Conservation (phyloP, 768 basidiomycete species). For the Agrocybe chaxingu region DNA sequence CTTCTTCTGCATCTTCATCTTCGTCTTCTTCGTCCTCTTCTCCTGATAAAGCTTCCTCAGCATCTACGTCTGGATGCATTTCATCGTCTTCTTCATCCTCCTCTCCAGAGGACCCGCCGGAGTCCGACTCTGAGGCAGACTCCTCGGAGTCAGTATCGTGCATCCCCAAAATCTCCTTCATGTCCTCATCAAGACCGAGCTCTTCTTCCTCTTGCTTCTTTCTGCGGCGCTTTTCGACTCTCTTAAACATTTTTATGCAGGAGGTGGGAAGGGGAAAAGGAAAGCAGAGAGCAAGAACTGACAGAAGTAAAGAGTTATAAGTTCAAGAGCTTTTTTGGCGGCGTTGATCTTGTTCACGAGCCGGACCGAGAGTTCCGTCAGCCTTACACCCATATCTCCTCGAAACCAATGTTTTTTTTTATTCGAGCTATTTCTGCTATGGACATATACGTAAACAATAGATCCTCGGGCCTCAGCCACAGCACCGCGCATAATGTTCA, state of each 20-base stretch:
- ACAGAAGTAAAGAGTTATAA: not conserved
- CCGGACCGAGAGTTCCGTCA: no score
- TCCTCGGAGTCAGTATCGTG: constrained; percentile 78
- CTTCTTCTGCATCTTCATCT: constrained; percentile 29
- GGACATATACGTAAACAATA: no score
- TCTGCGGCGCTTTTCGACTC: constrained; percentile 63
- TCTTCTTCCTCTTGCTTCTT: constrained; percentile 63
- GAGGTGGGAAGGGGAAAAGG: not conserved
- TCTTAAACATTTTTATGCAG: constrained; percentile 65
- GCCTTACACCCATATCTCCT: no score
- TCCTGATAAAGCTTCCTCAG: constrained; percentile 25
- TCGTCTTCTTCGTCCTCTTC: constrained; percentile 20
- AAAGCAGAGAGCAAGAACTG: no score
- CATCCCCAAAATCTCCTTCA: constrained; percentile 61
- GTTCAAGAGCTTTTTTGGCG: not conserved
- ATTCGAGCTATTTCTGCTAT: no score
- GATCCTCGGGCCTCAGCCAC: no score
- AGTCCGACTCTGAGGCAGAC: constrained; percentile 52
- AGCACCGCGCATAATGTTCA: no score
- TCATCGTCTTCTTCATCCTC: constrained; percentile 16
- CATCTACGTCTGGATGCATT: constrained; percentile 18
- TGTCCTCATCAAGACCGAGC: constrained; percentile 60
- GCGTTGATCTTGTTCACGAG: no score
- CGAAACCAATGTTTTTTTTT: no score
- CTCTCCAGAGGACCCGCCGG: constrained; percentile 18